Conservation (phyloP, 2,329 filamentous ascomycete genomes). For the Colletotrichum salicis region DNA sequence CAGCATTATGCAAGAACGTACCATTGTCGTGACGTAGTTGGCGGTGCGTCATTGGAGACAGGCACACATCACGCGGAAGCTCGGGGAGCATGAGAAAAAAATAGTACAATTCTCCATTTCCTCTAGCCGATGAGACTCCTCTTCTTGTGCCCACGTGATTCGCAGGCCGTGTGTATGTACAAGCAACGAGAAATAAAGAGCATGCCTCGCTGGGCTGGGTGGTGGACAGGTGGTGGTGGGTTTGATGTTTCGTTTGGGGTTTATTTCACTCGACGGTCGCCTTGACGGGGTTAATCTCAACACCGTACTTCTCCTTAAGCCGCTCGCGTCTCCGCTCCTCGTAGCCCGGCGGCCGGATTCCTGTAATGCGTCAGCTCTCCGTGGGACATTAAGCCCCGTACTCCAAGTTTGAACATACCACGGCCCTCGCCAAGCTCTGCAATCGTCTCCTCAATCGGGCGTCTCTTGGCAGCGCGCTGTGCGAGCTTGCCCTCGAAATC, state of each 20-base stretch:
- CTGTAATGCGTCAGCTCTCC: constrained; percentile 55
- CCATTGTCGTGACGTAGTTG: constrained; percentile 24
- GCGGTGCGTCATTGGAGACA: constrained; percentile 30
- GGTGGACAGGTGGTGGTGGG: neutral
- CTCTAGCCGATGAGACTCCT: constrained; percentile 37
- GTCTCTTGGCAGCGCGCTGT: constrained; percentile 77
- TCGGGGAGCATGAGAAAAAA: constrained; percentile 31
- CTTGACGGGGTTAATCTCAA: constrained; percentile 79
- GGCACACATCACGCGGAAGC: constrained; percentile 35
- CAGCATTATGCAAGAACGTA: constrained; percentile 28
- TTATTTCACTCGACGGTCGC: constrained; percentile 55
- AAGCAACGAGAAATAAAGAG: constrained; percentile 35
- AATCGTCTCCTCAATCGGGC: constrained; percentile 82
- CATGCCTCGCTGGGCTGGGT: constrained; percentile 26
- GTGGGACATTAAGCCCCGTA: neutral
- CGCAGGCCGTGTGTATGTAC: constrained; percentile 37
- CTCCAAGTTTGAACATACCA: constrained; percentile 63
- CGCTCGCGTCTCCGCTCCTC: constrained; percentile 84
- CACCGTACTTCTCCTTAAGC: constrained; percentile 87
- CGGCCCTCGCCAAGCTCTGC: constrained; percentile 86
- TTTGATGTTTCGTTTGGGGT: constrained; percentile 1
- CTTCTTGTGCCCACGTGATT: constrained; percentile 28
- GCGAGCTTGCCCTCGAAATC: constrained; percentile 82
- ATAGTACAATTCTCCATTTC: constrained; percentile 48
- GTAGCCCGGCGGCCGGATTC: constrained; percentile 83